Percentiles rank a stretch among this genome's conserved stretches.
These are phyloP conservation scores for Torulaspora globosa DNA, from an alignment of 1,139 yeast genomes.

Conservation along the genomic window DNA sequence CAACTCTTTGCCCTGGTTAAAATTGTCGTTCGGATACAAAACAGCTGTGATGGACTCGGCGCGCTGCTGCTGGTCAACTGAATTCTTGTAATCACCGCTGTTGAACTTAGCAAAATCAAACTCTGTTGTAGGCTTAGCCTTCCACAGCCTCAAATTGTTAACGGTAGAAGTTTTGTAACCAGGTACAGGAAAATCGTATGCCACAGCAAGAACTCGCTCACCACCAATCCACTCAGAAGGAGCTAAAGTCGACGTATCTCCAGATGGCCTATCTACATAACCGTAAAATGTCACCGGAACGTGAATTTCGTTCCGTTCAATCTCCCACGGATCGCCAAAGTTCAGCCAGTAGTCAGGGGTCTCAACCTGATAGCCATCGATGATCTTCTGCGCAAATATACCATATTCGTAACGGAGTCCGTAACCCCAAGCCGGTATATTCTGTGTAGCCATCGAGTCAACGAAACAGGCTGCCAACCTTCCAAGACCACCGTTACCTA, in stretches of 20 bases:
- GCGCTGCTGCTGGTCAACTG: conserved; percentile 77
- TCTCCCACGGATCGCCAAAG: conserved; percentile 89
- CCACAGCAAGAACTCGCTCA: conserved; percentile 82
- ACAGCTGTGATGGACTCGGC: conserved; percentile 93
- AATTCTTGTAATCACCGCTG: conserved; percentile 83
- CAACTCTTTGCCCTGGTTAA: conserved; percentile 84
- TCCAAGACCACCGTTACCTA: conserved; percentile 95
- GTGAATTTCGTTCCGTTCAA: conserved; percentile 79
- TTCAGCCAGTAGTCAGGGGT: conserved; percentile 92
- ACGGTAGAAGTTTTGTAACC: conserved; percentile 82
- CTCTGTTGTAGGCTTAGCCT: conserved; percentile 84
- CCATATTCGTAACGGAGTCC: conserved; percentile 92
- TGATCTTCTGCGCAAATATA: conserved; percentile 83
- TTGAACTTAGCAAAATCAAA: conserved; percentile 91
- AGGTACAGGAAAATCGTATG: conserved; percentile 92
- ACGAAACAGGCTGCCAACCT: conserved; percentile 92
- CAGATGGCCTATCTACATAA: conserved; percentile 61
- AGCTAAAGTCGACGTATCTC: conserved; percentile 47
- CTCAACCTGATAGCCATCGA: conserved; percentile 92
- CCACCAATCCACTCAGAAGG: conserved; percentile 75
- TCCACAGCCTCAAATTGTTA: conserved; percentile 87
- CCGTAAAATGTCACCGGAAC: conserved; percentile 94
- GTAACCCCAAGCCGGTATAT: conserved; percentile 96
- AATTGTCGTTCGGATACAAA: conserved; percentile 87
- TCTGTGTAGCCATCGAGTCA: conserved; percentile 80